phyloP scores from a whole-genome alignment of 176 grass and related monocot genomes.

The Hordeum vulgare region MorexV3_pseudomolecules_assembly NC_058518.1:30188309-30188808 shows the following conservation, averaged over 20 bases:
- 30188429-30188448: neutral
- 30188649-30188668: conserved; percentile 93
- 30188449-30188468: neutral
- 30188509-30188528: neutral
- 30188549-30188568: conserved; percentile 14
- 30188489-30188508: neutral
- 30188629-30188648: conserved; percentile 44
- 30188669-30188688: conserved; percentile 83
- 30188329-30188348: neutral
- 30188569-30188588: neutral
- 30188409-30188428: neutral
- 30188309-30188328: neutral
- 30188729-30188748: conserved; percentile 57
- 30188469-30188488: neutral
- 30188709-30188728: conserved; percentile 73
- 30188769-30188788: conserved; percentile 37
- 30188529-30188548: neutral
- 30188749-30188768: conserved; percentile 30
- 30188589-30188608: neutral
- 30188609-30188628: neutral
- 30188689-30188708: conserved; percentile 67
- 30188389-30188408: neutral
- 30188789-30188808: neutral
- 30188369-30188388: neutral
- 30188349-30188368: neutral